These are phyloP conservation scores for Phytophthora macrochlamydospora DNA, from an alignment of 352 stramenopile genomes.

Conservation along the genomic window DNA sequence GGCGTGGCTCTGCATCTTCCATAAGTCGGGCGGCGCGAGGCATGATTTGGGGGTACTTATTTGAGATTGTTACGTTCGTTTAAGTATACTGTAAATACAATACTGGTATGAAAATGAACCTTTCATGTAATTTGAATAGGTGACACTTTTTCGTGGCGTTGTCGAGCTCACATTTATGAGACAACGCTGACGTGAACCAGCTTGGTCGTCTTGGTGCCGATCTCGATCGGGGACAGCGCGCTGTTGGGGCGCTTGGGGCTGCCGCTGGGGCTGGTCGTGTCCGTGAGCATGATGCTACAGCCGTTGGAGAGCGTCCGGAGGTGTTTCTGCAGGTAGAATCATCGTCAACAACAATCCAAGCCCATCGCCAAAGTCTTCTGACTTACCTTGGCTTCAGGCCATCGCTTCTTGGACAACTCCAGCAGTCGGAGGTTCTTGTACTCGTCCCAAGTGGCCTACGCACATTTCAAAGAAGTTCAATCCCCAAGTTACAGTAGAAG, in stretches of 20 bases:
- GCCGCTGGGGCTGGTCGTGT: constrained; percentile 7
- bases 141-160: background rate
- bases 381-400: constrained; percentile 66
- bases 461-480: constrained; percentile 2
- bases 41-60: background rate
- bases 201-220: background rate
- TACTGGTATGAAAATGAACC: background rate
- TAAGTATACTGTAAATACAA: background rate
- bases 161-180: background rate
- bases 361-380: background rate
- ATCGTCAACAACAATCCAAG: too few relatives aligned
- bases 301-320: constrained; percentile 72
- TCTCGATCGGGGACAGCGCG: background rate
- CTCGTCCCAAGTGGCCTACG: constrained; percentile 67
- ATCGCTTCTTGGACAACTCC: constrained; percentile 72
- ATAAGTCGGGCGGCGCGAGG: constrained; percentile 13
- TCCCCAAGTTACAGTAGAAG: background rate
- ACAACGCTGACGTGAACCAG: background rate
- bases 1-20: constrained; percentile 11
- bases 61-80: background rate
- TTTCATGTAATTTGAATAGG: background rate
- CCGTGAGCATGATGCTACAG: constrained; percentile 75
- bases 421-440: constrained; percentile 71
- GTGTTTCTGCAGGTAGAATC: constrained; percentile 40
- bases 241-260: background rate